Base-by-base conservation (phyloP, 306 rosid species). In the Begonia peltatifolia region DNA sequence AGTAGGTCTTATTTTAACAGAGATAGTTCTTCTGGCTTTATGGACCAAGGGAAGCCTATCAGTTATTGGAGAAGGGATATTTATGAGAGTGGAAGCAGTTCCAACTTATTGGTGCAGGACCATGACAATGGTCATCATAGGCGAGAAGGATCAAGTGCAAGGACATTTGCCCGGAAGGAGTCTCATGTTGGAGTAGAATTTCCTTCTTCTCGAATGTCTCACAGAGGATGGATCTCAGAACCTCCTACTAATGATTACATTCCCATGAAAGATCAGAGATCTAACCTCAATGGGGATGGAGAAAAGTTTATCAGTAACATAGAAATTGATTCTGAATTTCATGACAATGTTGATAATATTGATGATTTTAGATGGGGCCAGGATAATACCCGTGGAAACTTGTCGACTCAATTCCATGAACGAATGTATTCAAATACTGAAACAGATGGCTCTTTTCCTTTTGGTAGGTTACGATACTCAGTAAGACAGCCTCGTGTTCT, bases 401-500 rank as follows among this genome's bases (percentile, higher is more conserved):
- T 79, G 17, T 75, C 78, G 64, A 67, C 84, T 66, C 72, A 71
- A 42, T 80, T 79, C 51, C 68, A 84, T 10, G 95, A 89, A 25
- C 79, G 76, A 14, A 44, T 67, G 2, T 77, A 68, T 68, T 75
- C 75, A 17, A 84, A 66, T 58, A 63, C 87, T 58, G 95, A 90
- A 69, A 60, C 84, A 46, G 87, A 74, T 63, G 87, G 90, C 53
- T 63, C 85, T 54, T 84, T 71, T 71, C 70, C 79, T 53, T 54
- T 78, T 73, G 82, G 90, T 53, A 80, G 95, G 76, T 78, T 94
- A 49, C 76, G 95, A 14, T 80, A 80, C 69, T 65, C 95, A 47
- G 56, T 69, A 57, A 80, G 87, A 76, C 95, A 90, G 75, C 97
- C 97, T 50, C 90, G 95, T 41, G 97, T 90, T 71, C 87, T 78